Evolutionary conservation across 306 rosid genomes (phyloP).

Genomic region (Cyamopsis tetragonoloba): DNA sequence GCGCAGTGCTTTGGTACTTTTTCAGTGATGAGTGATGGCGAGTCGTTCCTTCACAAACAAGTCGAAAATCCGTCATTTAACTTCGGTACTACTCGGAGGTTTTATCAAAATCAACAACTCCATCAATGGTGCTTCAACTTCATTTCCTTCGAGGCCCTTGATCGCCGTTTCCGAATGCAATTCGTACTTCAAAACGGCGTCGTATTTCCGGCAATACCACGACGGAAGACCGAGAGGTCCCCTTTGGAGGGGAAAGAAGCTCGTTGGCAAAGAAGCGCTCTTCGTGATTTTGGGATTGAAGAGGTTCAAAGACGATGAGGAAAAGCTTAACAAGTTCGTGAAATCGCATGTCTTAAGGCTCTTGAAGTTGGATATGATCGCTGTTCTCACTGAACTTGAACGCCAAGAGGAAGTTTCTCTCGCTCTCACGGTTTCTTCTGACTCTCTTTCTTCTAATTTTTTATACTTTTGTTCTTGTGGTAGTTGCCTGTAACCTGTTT

Average conservation of each 20-base stretch:
- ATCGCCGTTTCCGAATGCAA: slow-evolving; percentile 18
- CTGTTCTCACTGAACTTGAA: slow-evolving; percentile 87
- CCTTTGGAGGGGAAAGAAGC: slow-evolving; percentile 92
- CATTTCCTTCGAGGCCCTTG: slow-evolving; percentile 10
- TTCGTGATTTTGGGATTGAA: slow-evolving; percentile 70
- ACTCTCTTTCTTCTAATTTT: neutral
- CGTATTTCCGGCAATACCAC: slow-evolving; percentile 55
- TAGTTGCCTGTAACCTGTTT: slow-evolving; percentile 37
- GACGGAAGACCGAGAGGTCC: slow-evolving; percentile 98
- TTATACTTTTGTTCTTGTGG: neutral
- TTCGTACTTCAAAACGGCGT: slow-evolving; percentile 16
- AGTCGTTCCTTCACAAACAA: slow-evolving; percentile 42
- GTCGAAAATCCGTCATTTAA: slow-evolving; percentile 26
- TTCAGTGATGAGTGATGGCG: slow-evolving; percentile 38
- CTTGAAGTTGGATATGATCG: slow-evolving; percentile 73
- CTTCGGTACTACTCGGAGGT: slow-evolving; percentile 24
- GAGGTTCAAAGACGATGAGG: slow-evolving; percentile 73
- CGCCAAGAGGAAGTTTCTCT: slow-evolving; percentile 87
- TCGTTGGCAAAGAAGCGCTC: slow-evolving; percentile 85
- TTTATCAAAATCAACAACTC: slow-evolving; percentile 23
- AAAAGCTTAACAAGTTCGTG: slow-evolving; percentile 64
- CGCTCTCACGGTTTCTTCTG: slow-evolving; percentile 59
- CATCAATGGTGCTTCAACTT: neutral
- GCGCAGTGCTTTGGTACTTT: neutral
- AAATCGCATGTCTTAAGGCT: slow-evolving; percentile 66